Evolutionary conservation across 441 rosid genomes (phyloP).

Genomic region (Gossypium trilobum): DNA sequence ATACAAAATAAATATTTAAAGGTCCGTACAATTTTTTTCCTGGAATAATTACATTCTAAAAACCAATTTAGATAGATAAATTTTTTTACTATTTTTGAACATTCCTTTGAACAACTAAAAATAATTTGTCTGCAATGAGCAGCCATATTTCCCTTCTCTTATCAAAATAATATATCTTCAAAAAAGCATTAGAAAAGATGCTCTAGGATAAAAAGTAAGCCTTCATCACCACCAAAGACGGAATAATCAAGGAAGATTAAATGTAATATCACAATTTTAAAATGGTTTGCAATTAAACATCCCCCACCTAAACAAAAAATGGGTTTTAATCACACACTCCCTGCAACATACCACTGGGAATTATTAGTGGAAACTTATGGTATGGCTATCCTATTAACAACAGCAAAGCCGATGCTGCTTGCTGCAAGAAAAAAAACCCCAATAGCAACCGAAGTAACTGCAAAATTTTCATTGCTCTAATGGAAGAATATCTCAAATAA

Average conservation of each 20-base stretch:
- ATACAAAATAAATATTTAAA: too few relatives aligned
- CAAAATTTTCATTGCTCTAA: constrained; percentile 11
- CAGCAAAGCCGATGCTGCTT: not conserved
- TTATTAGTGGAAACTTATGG: not conserved
- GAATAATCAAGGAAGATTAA: not conserved
- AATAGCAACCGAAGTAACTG: constrained; percentile 13
- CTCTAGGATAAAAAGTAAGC: not conserved
- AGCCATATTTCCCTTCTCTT: not conserved
- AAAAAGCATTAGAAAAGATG: not conserved
- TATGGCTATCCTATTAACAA: not conserved
- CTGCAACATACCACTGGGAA: not conserved
- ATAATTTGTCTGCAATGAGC: too few relatives aligned
- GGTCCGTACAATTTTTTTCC: too few relatives aligned
- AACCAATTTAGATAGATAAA: too few relatives aligned
- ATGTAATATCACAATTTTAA: not conserved
- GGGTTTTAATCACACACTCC: not conserved
- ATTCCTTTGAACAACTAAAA: too few relatives aligned
- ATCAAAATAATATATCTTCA: too few relatives aligned
- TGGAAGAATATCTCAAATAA: not conserved
- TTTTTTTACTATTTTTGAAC: too few relatives aligned
- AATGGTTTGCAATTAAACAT: not conserved
- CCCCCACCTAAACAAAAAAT: not conserved
- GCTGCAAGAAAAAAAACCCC: not conserved
- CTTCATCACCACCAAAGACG: not conserved
- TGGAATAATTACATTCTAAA: too few relatives aligned